A percentile compares a stretch with the other conserved stretches of the same genome.
phyloP scores from a whole-genome alignment of 768 basidiomycete genomes.

The Mycena epipterygia region DNA sequence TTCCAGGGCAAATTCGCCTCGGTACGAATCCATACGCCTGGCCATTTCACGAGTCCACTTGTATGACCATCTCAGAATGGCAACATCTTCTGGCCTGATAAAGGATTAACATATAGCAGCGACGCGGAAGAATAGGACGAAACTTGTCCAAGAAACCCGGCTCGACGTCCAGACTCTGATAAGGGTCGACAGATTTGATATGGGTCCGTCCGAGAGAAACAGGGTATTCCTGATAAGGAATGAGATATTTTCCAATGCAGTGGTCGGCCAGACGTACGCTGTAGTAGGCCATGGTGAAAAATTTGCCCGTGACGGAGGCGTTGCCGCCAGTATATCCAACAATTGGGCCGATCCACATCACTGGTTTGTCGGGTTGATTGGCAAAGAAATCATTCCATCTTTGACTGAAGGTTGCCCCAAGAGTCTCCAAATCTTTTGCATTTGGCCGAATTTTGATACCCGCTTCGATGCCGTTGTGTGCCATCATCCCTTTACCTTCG shows the following conservation, averaged over 20 bases:
- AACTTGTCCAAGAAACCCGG: conserved; percentile 53
- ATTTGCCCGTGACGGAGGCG: conserved; percentile 34
- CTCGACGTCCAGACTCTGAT: conserved; percentile 47
- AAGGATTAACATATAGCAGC: neutral
- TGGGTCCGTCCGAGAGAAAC: conserved; percentile 53
- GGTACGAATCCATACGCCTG: conserved; percentile 52
- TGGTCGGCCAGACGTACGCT: conserved; percentile 41
- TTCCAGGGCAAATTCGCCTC: conserved; percentile 36
- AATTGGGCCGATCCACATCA: conserved; percentile 48
- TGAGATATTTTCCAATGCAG: neutral
- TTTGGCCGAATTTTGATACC: conserved; percentile 71
- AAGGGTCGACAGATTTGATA: conserved; percentile 50
- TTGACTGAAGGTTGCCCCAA: conserved; percentile 62
- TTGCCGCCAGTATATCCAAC: conserved; percentile 50
- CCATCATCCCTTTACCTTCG: conserved; percentile 61
- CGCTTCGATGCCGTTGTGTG: conserved; percentile 67
- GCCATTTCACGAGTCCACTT: conserved; percentile 56
- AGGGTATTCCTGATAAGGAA: conserved; percentile 49
- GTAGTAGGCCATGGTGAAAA: conserved; percentile 47
- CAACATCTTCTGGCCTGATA: conserved; percentile 41
- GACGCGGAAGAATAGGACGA: conserved; percentile 6
- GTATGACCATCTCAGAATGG: conserved; percentile 50
- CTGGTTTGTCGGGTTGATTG: conserved; percentile 68
- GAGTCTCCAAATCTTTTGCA: conserved; percentile 60
- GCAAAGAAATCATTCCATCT: conserved; percentile 67